A percentile compares a stretch with the other conserved stretches of the same genome.
These are phyloP conservation scores for Fusarium tuaranense DNA, from an alignment of 2,329 filamentous ascomycete species.

Conservation along the genomic window DNA sequence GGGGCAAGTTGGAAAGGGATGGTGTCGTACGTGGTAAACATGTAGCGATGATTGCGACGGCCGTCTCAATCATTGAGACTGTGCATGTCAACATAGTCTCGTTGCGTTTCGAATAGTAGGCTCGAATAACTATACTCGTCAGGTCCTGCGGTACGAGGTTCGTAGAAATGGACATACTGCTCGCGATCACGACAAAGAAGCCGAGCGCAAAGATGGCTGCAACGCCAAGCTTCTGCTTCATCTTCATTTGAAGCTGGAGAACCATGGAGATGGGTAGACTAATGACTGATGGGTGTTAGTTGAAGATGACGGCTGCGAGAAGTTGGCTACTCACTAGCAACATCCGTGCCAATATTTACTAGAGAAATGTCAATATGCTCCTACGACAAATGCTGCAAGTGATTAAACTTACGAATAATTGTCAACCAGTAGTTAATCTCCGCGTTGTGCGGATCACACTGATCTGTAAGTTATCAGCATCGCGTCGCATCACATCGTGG, in stretches of 20 bases:
- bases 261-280: conserved; percentile 52
- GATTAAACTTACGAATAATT: conserved; percentile 22
- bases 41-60: conserved; percentile 54
- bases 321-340: conserved; percentile 29
- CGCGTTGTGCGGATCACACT: conserved; percentile 31
- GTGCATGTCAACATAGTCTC: conserved; percentile 54
- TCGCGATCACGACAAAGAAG: conserved; percentile 47
- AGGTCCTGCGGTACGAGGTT: not conserved
- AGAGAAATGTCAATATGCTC: not conserved
- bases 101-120: conserved; percentile 49
- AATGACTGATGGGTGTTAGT: conserved; percentile 40
- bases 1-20: too few relatives aligned
- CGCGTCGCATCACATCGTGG: not conserved
- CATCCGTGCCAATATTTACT: conserved; percentile 40
- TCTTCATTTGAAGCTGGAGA: conserved; percentile 48
- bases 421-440: conserved; percentile 41
- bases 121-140: conserved; percentile 45
- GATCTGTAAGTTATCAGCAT: conserved; percentile 24
- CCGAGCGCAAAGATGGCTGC: conserved; percentile 48
- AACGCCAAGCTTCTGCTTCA: conserved; percentile 49
- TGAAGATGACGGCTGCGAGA: rapidly evolving
- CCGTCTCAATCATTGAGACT: conserved; percentile 53
- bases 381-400: rapidly evolving
- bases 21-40: conserved; percentile 48
- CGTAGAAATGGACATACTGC: conserved; percentile 33